phyloP scores from a whole-genome alignment of 2,329 filamentous ascomycete species.

The Onygena corvina region DNA sequence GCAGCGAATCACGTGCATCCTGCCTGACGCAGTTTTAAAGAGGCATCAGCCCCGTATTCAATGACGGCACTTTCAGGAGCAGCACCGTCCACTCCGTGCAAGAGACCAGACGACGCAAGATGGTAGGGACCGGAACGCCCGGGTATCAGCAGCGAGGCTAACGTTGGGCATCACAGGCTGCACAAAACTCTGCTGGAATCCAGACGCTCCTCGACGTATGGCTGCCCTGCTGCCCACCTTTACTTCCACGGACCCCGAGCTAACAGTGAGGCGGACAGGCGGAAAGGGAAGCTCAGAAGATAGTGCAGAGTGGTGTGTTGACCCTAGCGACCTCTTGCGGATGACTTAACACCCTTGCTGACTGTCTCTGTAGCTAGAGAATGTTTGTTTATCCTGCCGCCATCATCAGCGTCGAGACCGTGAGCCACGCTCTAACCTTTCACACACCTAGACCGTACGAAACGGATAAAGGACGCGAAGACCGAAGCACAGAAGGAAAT shows the following conservation, averaged over 20 bases:
- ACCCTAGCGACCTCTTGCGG: not conserved
- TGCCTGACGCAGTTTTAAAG: not conserved
- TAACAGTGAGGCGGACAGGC: conserved; percentile 46
- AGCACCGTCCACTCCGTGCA: not conserved
- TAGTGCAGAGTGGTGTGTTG: conserved; percentile 79
- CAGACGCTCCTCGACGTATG: conserved; percentile 96
- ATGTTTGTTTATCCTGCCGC: conserved; percentile 47
- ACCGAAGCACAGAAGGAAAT: conserved; percentile 97
- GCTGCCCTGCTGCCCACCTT: conserved; percentile 10
- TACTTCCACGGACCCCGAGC: not conserved
- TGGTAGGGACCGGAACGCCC: not conserved
- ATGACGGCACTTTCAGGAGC: conserved; percentile 3
- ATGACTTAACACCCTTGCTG: conserved; percentile 6
- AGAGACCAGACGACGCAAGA: conserved; percentile 3
- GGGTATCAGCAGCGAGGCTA: not conserved
- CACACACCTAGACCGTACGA: conserved; percentile 61
- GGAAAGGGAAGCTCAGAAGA: conserved; percentile 97
- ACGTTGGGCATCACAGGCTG: conserved; percentile 41
- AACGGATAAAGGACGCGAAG: conserved; percentile 91
- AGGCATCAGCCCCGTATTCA: not conserved
- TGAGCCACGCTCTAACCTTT: not conserved
- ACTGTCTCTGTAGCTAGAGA: conserved; percentile 54
- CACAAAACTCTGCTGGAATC: conserved; percentile 96
- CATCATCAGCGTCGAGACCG: not conserved
- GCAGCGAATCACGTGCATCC: not conserved